Base-by-base conservation (phyloP, 2,329 filamentous ascomycete genomes). In the Nothophoma quercina region DNA sequence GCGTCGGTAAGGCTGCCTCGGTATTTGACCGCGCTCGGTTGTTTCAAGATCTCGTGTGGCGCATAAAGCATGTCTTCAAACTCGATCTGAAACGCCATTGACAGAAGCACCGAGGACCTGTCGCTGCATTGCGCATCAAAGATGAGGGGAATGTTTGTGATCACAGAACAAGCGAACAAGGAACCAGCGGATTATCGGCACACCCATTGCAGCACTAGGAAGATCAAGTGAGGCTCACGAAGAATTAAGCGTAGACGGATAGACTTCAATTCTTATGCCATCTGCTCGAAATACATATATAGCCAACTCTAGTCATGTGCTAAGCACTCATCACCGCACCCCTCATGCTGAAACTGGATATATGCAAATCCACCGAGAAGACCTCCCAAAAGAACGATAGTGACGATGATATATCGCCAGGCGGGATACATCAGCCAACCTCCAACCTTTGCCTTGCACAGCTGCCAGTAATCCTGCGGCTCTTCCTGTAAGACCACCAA, bases 21-120 rank as follows among this genome's bases (percentile, higher is more conserved):
- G 50, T 18, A 23, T 18, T 28, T 21, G 21, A 39, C 15, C 22
- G 10, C 10, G 30, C 38, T 33, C 21, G 15, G 36, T 9, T 1
- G 50, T 53, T 48, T 53, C 50, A 53, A 34, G 30, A 42, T 47
- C 19, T 42, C n/a, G 10, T 21, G 10, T 46, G 29, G 23, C 26
- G 21, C 15, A 7, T 32, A 38, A 53, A 47, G 42, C 26, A 47
- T 42, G 18, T 3, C 32, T 43, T 15, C 42, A 23, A 30, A 21
- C 25, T 21, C 16, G n/a, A 43, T 39, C 10, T 28, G 32, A 53
- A 47, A 53, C 49, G 16, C 16, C 15, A 10, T 41, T 10, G 12
- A 34, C 12, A 28, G n/a, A 30, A 18, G 2, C 18, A 10, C 48
- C 48, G 48, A 45, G 41, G 40, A 29, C 8, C 35, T 25, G 38